Evolutionary conservation across 306 rosid species (phyloP), one percentile per base, ranked within the genome.

Genomic region (Lathyrus sativus): DNA sequence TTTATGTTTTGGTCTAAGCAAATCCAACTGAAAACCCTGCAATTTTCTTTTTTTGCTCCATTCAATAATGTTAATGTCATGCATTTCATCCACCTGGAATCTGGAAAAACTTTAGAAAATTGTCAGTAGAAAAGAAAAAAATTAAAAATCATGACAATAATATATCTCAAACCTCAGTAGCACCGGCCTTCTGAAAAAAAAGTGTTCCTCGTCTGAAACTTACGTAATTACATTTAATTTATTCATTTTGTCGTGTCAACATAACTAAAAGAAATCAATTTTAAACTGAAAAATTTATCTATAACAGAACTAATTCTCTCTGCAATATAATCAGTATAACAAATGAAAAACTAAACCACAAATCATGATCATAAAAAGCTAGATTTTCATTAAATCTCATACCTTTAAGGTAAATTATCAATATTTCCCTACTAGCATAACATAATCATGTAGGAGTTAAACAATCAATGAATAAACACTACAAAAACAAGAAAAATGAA

Each of bases 41-140:
- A 85, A 42, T 72, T 89, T 92, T 75, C 98, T 87, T 72, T 92
- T 91, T 83, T 82, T 92, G 70, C 73, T 78, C 71, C 75, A 72
- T 28, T 77, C 79, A 46, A 75, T 51, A n/a, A 50, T 62, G 55
- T 48, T 26, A 4, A 59, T 61, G 62, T 59, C 53, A 55, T 48
- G 53, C 38, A 72, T 48, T 61, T 62, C 69, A 56, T 79, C 73
- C 59, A 63, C 60, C 61, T 14, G 75, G 11, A 74, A 74, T 48
- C 98, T 89, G 76, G 24, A 66, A 24, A 58, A 61, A 24, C 14
- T 35, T 10, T 19, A 5, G 41, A 50, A 46, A 54, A 64, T 31
- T 49, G 43, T 68, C 14, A 68, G 49, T 31, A 38, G 41, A 55
- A 53, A 62, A 22, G 33, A 63, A 54, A 28, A 41, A 24, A 9